Conservation (phyloP, 1,284 basidiomycete genomes). For the Quambalaria eucalypti region DNA sequence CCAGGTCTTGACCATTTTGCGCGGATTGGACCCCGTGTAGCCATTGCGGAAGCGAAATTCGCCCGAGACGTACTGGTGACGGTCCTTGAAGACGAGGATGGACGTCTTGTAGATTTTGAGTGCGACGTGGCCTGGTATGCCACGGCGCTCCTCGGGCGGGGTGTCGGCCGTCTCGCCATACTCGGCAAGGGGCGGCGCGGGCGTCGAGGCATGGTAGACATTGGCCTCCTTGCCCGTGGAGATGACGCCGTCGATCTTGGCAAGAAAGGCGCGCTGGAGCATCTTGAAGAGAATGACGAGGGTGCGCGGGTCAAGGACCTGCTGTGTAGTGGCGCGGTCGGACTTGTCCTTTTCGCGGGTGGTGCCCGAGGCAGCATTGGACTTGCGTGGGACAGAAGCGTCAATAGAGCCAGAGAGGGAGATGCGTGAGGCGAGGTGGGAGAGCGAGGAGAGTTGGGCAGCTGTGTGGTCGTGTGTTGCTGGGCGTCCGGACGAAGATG, state of each 20-base stretch:
- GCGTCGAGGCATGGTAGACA: constrained; percentile 40
- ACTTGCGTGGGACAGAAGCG: constrained; percentile 33
- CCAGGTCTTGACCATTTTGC: constrained; percentile 98
- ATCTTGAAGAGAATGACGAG: constrained; percentile 45
- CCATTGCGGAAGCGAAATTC: constrained; percentile 89
- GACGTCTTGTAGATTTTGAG: constrained; percentile 98
- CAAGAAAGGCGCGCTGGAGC: constrained; percentile 34
- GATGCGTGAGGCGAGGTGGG: constrained; percentile 37
- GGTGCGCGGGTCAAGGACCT: constrained; percentile 44
- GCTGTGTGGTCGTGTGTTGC: constrained; percentile 15
- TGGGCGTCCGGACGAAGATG: neutral
- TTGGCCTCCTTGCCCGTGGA: constrained; percentile 45
- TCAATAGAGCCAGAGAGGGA: neutral
- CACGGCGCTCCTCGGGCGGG: neutral
- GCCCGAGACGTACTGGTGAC: constrained; percentile 80
- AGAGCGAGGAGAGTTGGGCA: constrained; percentile 35
- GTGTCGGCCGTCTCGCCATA: constrained; percentile 3
- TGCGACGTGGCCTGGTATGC: constrained; percentile 45
- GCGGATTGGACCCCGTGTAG: constrained; percentile 82
- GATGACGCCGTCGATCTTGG: constrained; percentile 36
- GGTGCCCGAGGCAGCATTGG: constrained; percentile 8
- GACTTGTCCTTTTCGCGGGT: constrained; percentile 41
- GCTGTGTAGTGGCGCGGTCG: constrained; percentile 43
- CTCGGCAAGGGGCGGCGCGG: constrained; percentile 6
- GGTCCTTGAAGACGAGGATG: constrained; percentile 92